A percentile compares a stretch with the other conserved stretches of the same genome.
phyloP scores from a whole-genome alignment of 2,329 filamentous ascomycete genomes.

The Ophiostoma triangulosporum region DNA sequence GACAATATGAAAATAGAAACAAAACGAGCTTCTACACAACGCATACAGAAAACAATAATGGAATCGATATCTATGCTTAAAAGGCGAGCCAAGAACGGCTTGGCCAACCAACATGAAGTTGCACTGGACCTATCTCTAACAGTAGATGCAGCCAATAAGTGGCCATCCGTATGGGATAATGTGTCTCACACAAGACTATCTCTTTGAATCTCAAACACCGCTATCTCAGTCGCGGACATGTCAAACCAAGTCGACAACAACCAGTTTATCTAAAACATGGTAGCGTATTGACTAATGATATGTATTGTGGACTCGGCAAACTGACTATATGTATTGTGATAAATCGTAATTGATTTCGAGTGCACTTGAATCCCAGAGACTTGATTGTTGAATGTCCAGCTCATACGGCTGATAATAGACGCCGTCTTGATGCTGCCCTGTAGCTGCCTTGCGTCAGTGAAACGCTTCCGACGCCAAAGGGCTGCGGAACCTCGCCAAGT shows the following conservation, averaged over 20 bases:
- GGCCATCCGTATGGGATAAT: too few relatives aligned
- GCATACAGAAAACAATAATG: too few relatives aligned
- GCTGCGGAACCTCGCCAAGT: background rate
- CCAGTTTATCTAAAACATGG: background rate
- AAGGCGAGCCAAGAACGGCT: background rate
- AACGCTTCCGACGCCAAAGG: too few relatives aligned
- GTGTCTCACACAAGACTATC: conserved; percentile 18
- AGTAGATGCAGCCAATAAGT: background rate
- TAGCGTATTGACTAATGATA: too few relatives aligned
- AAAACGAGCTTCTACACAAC: too few relatives aligned
- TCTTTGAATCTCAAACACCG: background rate
- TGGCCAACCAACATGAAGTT: background rate
- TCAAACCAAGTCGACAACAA: background rate
- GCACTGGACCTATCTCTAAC: background rate
- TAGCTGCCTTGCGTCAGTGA: too few relatives aligned
- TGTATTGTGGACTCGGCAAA: too few relatives aligned
- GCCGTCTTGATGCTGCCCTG: too few relatives aligned
- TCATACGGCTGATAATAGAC: too few relatives aligned
- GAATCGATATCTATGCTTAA: background rate
- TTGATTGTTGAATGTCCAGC: too few relatives aligned
- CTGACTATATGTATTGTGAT: too few relatives aligned
- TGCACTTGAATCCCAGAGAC: too few relatives aligned
- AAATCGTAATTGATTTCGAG: background rate
- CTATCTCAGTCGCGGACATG: background rate
- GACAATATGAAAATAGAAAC: background rate